These are phyloP conservation scores for Raphanus hybrid DNA, from an alignment of 441 rosid species.

Conservation along the genomic window DNA sequence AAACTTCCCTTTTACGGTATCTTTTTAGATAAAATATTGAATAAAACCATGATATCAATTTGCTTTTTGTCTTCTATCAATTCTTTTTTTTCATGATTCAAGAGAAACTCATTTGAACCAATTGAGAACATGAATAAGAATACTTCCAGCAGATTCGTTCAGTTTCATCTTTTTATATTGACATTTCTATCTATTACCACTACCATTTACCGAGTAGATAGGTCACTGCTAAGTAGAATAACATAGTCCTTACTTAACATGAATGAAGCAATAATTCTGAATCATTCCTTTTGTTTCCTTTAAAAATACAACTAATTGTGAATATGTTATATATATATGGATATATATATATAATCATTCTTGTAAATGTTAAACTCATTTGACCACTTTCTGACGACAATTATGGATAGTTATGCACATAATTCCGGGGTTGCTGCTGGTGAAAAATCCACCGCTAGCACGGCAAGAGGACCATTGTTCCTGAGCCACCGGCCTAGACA, in stretches of 20 bases:
- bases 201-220: background rate
- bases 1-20: background rate
- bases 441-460: slow-evolving; percentile 65
- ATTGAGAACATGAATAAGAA: background rate
- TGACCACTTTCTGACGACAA: background rate
- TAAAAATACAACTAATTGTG: background rate
- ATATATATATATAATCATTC: background rate
- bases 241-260: slow-evolving; percentile 8
- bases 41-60: background rate
- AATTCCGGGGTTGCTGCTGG: slow-evolving; percentile 55
- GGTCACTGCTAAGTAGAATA: slow-evolving; percentile 6
- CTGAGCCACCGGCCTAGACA: slow-evolving; percentile 53
- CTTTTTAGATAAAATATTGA: background rate
- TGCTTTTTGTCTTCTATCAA: background rate
- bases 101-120: background rate
- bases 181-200: background rate
- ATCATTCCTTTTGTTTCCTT: background rate
- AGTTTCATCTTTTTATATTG: background rate
- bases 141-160: background rate
- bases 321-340: background rate
- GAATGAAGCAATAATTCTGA: background rate
- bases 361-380: background rate
- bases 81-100: background rate
- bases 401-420: slow-evolving; percentile 25
- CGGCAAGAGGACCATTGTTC: slow-evolving; percentile 94